Conservation (phyloP, 1,284 basidiomycete genomes). For the Trichosporon sp. region DNA sequence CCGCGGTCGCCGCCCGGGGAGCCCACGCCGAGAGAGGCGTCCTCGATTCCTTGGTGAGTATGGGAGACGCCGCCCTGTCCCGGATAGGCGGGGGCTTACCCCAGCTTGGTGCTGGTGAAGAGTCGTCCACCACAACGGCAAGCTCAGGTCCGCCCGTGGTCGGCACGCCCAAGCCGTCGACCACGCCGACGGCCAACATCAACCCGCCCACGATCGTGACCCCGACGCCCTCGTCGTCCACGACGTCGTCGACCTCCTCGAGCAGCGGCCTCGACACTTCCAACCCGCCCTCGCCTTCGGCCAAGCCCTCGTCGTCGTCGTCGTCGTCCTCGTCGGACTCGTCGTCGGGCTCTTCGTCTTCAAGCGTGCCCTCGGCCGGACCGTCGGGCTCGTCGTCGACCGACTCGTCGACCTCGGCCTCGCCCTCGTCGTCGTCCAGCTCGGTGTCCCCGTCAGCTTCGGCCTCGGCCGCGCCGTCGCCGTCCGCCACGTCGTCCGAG, state of each 20-base stretch:
- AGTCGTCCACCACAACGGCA: neutral
- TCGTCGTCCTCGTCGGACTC: neutral
- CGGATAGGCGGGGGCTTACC: neutral
- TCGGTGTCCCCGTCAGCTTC: neutral
- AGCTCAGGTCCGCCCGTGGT: neutral
- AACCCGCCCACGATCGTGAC: neutral
- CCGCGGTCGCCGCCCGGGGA: neutral
- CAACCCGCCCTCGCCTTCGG: neutral
- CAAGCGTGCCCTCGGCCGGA: neutral
- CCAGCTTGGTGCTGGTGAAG: neutral
- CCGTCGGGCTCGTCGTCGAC: neutral
- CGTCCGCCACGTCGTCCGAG: neutral
- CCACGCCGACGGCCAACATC: neutral
- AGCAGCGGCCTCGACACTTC: neutral
- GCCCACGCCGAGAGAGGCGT: neutral
- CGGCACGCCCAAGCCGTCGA: neutral
- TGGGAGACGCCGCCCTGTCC: neutral
- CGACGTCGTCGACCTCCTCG: neutral
- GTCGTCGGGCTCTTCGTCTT: neutral
- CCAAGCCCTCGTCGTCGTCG: conserved; percentile 2
- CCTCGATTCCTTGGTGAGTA: neutral
- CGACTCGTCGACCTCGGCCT: neutral
- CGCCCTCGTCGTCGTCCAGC: neutral
- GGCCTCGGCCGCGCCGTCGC: neutral
- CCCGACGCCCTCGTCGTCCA: neutral